These are phyloP conservation scores for Vigna angularis DNA, from an alignment of 306 rosid genomes.

Conservation along the genomic window DNA sequence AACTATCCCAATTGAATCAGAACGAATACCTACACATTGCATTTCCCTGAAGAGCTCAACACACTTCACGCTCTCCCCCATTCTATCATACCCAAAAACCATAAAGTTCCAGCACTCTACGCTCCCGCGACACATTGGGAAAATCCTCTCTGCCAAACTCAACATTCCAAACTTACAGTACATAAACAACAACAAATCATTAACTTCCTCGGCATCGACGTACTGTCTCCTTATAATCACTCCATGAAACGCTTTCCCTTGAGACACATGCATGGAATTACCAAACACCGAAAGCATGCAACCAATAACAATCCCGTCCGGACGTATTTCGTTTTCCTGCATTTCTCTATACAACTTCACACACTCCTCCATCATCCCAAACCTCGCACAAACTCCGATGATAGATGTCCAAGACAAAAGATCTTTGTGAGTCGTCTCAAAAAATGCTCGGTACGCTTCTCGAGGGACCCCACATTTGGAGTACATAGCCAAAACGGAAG, in stretches of 20 bases:
- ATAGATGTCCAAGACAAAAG: slow-evolving; percentile 7
- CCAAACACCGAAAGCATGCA: not conserved
- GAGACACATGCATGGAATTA: not conserved
- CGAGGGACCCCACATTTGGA: not conserved
- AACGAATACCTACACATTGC: not conserved
- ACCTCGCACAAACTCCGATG: slow-evolving; percentile 1
- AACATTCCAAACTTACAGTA: slow-evolving; percentile 14
- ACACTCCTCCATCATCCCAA: slow-evolving; percentile 14
- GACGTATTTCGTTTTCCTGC: not conserved
- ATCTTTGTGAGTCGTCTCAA: not conserved
- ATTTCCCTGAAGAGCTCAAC: slow-evolving; percentile 18
- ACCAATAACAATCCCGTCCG: slow-evolving; percentile 5
- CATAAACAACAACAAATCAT: slow-evolving; percentile 7
- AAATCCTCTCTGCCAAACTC: not conserved
- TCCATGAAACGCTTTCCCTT: slow-evolving; percentile 20
- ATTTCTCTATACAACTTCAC: slow-evolving; percentile 6
- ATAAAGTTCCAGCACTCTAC: not conserved
- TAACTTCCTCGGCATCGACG: slow-evolving; percentile 17
- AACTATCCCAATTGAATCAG: not conserved
- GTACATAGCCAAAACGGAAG: slow-evolving; percentile 21
- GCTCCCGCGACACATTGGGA: not conserved
- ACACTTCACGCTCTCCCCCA: not conserved
- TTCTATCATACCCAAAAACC: slow-evolving; percentile 9
- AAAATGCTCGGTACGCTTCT: not conserved
- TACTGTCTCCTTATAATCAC: not conserved